Conservation (phyloP, 179 eudicot species). For the Vitellaria paradoxa region DNA sequence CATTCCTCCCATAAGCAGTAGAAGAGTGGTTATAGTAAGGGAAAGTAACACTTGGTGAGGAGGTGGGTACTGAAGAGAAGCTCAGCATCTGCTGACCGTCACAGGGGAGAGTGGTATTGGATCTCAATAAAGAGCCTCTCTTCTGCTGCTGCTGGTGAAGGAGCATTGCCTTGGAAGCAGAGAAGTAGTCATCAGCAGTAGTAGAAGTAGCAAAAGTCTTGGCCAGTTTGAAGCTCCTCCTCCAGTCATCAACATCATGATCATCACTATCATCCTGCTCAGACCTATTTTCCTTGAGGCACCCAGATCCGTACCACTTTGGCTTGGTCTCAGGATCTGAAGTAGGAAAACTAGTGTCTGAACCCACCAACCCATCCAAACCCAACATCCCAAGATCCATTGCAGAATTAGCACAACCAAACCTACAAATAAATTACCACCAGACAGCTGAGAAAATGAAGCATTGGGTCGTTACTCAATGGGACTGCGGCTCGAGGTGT, state of each 20-base stretch:
- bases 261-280: neutral
- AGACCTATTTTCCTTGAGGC: neutral
- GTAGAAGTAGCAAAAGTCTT: slow-evolving; percentile 9
- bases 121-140: slow-evolving; percentile 23
- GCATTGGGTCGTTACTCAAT: neutral
- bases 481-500: slow-evolving; percentile 2
- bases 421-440: neutral
- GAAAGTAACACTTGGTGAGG: slow-evolving; percentile 25
- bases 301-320: slow-evolving; percentile 9
- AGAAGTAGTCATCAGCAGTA: slow-evolving; percentile 27
- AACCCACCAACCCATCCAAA: slow-evolving; percentile 28
- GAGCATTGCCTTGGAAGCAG: slow-evolving; percentile 19
- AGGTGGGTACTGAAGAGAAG: slow-evolving; percentile 50
- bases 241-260: slow-evolving; percentile 29
- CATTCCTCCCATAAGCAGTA: slow-evolving; percentile 10
- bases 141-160: neutral
- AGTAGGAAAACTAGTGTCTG: slow-evolving; percentile 6
- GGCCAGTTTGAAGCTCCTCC: slow-evolving; percentile 34
- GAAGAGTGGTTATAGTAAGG: slow-evolving; percentile 32
- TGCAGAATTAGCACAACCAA: slow-evolving; percentile 11
- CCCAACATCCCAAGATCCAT: slow-evolving; percentile 67
- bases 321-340: slow-evolving; percentile 17
- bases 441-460: neutral
- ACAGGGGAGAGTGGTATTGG: slow-evolving; percentile 14
- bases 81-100: slow-evolving; percentile 66